phyloP scores from a whole-genome alignment of 2,329 filamentous ascomycete species.

The Dothiorella sarmentorum region DNA sequence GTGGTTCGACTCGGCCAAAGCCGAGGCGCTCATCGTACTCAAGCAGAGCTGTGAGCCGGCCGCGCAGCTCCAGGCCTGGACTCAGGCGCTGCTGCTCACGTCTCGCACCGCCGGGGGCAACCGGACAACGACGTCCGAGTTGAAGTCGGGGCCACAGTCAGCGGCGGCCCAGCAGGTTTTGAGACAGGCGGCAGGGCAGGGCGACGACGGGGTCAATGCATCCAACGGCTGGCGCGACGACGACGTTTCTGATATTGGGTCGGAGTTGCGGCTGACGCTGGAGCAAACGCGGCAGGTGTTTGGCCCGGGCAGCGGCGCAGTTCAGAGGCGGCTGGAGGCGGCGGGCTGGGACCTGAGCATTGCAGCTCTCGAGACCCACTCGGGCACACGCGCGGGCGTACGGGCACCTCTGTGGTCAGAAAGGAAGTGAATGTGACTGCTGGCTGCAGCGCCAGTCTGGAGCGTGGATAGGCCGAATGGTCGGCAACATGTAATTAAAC shows the following conservation, averaged over 20 bases:
- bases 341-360: slow-evolving; percentile 65
- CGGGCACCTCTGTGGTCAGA: slow-evolving; percentile 9
- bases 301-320: slow-evolving; percentile 25
- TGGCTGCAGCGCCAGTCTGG: too few relatives aligned
- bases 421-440: slow-evolving; percentile 12
- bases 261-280: slow-evolving; percentile 30
- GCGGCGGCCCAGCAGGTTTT: slow-evolving; percentile 2
- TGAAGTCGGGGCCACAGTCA: slow-evolving; percentile 1
- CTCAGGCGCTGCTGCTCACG: slow-evolving; percentile 55
- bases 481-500: slow-evolving; percentile 2
- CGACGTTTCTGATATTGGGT: not conserved
- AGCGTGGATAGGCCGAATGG: not conserved
- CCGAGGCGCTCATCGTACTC: slow-evolving; percentile 57
- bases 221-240: not conserved
- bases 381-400: slow-evolving; percentile 39
- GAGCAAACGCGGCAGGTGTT: slow-evolving; percentile 43
- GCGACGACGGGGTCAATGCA: not conserved
- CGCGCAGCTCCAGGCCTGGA: slow-evolving; percentile 60
- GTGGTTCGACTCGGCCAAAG: slow-evolving; percentile 47
- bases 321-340: slow-evolving; percentile 8
- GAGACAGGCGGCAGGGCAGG: not conserved
- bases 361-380: slow-evolving; percentile 63
- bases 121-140: not conserved
- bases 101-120: not conserved
- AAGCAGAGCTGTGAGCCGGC: slow-evolving; percentile 54